These are phyloP conservation scores for Cercospora berteroae DNA, from an alignment of 2,329 filamentous ascomycete genomes.

Conservation along the genomic window DNA sequence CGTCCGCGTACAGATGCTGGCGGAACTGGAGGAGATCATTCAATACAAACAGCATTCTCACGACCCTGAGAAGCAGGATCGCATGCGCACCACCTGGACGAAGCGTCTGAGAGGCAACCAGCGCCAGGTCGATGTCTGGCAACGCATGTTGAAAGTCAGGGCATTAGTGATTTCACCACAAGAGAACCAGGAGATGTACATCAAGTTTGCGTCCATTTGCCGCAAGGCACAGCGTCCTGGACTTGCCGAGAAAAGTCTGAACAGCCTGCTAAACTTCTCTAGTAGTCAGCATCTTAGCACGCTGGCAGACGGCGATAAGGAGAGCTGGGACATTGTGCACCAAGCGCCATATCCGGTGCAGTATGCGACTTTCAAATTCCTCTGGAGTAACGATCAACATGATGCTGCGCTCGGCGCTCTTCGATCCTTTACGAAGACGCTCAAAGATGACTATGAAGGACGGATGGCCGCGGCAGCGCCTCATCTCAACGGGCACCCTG, in stretches of 20 bases:
- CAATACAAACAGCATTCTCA: slow-evolving; percentile 85
- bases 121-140: slow-evolving; percentile 97
- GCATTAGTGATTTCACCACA: slow-evolving; percentile 86
- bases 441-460: slow-evolving; percentile 58
- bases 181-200: slow-evolving; percentile 99
- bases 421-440: slow-evolving; percentile 59
- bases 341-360: slow-evolving; percentile 73
- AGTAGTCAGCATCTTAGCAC: slow-evolving; percentile 51
- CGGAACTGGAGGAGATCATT: slow-evolving; percentile 96
- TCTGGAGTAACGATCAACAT: slow-evolving; percentile 81
- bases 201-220: slow-evolving; percentile 98
- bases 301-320: slow-evolving; percentile 24
- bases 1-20: slow-evolving; percentile 97
- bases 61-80: slow-evolving; percentile 81
- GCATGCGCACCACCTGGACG: slow-evolving; percentile 93
- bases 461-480: slow-evolving; percentile 38
- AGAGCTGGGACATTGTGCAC: slow-evolving; percentile 32
- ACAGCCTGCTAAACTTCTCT: slow-evolving; percentile 72
- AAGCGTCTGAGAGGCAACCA: slow-evolving; percentile 91
- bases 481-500: neutral
- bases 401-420: slow-evolving; percentile 60
- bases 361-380: slow-evolving; percentile 95
- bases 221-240: slow-evolving; percentile 94
- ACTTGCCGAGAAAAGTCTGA: slow-evolving; percentile 90
- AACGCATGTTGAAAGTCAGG: slow-evolving; percentile 92